Evolutionary conservation across 2,329 filamentous ascomycete species (phyloP).

Genomic region (Penicillium polonicum): DNA sequence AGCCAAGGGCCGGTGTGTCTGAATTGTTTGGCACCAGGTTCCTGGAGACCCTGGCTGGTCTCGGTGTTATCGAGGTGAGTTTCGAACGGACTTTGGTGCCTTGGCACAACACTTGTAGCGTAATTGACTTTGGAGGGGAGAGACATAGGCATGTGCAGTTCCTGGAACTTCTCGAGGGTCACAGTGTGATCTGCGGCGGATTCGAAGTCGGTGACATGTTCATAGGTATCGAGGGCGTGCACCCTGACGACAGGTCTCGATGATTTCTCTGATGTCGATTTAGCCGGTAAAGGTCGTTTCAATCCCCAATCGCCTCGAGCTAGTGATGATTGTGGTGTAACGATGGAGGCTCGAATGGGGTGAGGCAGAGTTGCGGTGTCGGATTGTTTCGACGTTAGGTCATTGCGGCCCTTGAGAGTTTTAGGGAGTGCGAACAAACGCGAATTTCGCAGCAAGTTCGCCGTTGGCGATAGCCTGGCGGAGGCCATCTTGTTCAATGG

Average conservation of each 20-base stretch:
- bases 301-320: conserved; percentile 86
- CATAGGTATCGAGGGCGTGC: conserved; percentile 75
- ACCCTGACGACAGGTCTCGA: conserved; percentile 72
- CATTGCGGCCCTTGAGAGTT: conserved; percentile 64
- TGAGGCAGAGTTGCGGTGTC: conserved; percentile 71
- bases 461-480: conserved; percentile 56
- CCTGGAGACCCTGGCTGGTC: conserved; percentile 32
- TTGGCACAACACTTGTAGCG: conserved; percentile 27
- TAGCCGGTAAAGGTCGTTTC: conserved; percentile 77
- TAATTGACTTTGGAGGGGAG: conserved; percentile 43
- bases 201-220: conserved; percentile 85
- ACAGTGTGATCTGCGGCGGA: conserved; percentile 78
- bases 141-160: conserved; percentile 71
- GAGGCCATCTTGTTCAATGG: conserved; percentile 42
- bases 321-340: conserved; percentile 70
- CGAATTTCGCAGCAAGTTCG: conserved; percentile 75
- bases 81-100: conserved; percentile 45
- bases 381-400: conserved; percentile 55
- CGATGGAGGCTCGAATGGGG: conserved; percentile 81
- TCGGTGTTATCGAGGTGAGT: conserved; percentile 47
- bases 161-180: conserved; percentile 81
- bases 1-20: conserved; percentile 61
- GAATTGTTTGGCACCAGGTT: conserved; percentile 48
- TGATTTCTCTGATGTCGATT: conserved; percentile 68
- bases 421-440: conserved; percentile 85